Evolutionary conservation across 2,329 filamentous ascomycete species (phyloP), one percentile per base, ranked within the genome.

Genomic region (Cytospora leucostoma): DNA sequence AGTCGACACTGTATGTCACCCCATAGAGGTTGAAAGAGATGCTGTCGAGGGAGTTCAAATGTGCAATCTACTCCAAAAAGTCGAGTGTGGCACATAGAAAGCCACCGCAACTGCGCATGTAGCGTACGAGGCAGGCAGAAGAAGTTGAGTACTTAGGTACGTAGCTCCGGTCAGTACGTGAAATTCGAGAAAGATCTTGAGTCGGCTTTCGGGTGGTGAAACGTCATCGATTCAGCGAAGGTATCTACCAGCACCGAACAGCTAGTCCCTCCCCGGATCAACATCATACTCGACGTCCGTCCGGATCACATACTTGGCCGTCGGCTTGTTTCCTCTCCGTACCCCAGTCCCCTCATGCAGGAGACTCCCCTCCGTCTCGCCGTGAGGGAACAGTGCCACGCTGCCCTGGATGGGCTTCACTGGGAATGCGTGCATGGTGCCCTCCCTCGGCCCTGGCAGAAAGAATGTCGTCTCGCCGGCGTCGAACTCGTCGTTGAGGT

Each of bases 281-380:
- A 90, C 76, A 72, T 91, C 88, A 67, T 90, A 91, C 72, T 89
- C 84, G 4, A 91, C 84, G 71, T 91, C 88, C 0, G 88, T 90
- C 62, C 88, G 74, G 52, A 91, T 90, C 1, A 91, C 86, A 70
- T 91, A 91, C 72, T 84, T 84, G 0, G 85, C 84, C 19, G 61
- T 47, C 7, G 64, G 64, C 7, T 11, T 21, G 6, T 56, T 56
- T 0, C 86, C 87, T 68, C 83, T 84, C n/a, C 81, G 79, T 0
- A 91, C 88, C 0, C 88, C 88, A 0, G 88, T 90, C 0, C 88
- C 88, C 70, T 91, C 88, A 68, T 91, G 88, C 63, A 91, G 69
- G 60, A 90, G 72, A 6, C 86, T 87, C 0, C 86, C 87, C 49
- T 82, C 82, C 0, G 84, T 82, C 68, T 91, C 88, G 0, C 88